These are phyloP conservation scores for Pistacia vera DNA, from an alignment of 345 rosid species.

Conservation along the genomic window DNA sequence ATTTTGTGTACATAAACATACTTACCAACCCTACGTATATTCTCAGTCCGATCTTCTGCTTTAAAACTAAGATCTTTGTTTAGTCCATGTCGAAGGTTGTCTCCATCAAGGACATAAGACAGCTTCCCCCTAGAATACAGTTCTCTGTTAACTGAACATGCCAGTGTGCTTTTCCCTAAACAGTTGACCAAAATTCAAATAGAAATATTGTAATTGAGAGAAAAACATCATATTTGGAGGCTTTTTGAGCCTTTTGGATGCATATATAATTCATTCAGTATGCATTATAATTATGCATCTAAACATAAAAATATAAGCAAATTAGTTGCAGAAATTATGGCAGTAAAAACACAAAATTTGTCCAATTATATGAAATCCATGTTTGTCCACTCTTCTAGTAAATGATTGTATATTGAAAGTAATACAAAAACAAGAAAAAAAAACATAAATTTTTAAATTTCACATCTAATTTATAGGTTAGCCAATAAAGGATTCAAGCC, in stretches of 20 bases:
- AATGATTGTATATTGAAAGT: not conserved
- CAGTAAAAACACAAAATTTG: not conserved
- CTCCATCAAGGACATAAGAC: slow-evolving; percentile 88
- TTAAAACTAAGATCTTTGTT: slow-evolving; percentile 84
- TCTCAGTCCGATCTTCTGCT: slow-evolving; percentile 87
- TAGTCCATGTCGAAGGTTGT: slow-evolving; percentile 88
- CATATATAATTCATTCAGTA: not conserved
- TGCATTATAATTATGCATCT: not conserved
- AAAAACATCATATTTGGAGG: not conserved
- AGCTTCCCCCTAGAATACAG: slow-evolving; percentile 65
- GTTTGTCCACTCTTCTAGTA: not conserved
- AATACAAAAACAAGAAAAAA: not conserved
- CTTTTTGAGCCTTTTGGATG: not conserved
- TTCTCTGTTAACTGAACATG: slow-evolving; percentile 75
- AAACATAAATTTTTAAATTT: too few species aligned
- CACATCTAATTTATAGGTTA: not conserved
- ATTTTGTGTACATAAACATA: slow-evolving; percentile 15
- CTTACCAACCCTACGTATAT: slow-evolving; percentile 93
- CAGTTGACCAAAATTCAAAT: not conserved
- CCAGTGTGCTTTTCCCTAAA: slow-evolving; percentile 94
- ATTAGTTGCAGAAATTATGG: not conserved
- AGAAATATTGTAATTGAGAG: not conserved
- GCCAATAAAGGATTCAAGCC: not conserved
- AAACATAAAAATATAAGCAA: not conserved
- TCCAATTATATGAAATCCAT: not conserved